Base-by-base conservation (phyloP, 163 green algal species). In the Chlamydomonas reinhardtii region DNA sequence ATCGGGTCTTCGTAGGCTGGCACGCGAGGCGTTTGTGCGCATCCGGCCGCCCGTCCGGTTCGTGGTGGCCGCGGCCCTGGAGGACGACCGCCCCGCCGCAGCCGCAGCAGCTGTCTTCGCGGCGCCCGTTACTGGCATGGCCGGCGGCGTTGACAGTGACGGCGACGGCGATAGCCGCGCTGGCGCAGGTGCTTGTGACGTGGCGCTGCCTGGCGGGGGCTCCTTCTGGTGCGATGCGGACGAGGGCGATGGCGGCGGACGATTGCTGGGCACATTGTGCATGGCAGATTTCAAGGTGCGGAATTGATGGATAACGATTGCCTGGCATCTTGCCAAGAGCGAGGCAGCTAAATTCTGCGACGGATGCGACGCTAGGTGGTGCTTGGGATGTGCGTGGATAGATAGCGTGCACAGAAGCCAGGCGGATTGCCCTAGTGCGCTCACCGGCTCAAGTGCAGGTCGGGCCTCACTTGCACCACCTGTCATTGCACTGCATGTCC, bases 251-350 rank as follows among this genome's bases (percentile, higher is more conserved):
- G 22, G 69, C 6, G 34, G 39, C 6, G 34, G 39, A 27, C 66
- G 78, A 32, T 32, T 76, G n/a, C n/a, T 85, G 78, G 78, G 78
- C 19, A 72, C 78, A 0, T 68, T 85, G 52, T 85, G 78, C 27
- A 14, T 85, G 32, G 78, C 78, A 4, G 78, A 85, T 15, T 85
- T 85, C 52, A 31, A 68, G 68, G 78, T 85, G 9, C 2, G 72
- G 54, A 27, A 0, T 32, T 5, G 39, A 5, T n/a, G n/a, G n/a
- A n/a, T n/a, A n/a, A n/a, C n/a, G n/a, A n/a, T n/a, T n/a, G n/a
- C n/a, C n/a, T n/a, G n/a, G n/a, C n/a, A n/a, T n/a, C n/a, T n/a
- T n/a, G n/a, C n/a, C n/a, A n/a, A n/a, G n/a, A n/a, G n/a, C n/a
- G n/a, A n/a, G n/a, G n/a, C n/a, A n/a, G n/a, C n/a, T n/a, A n/a